Evolutionary conservation across 1,284 basidiomycete species (phyloP), one percentile per base, ranked within the genome.

Genomic region (Apiotrichum veenhuisii): DNA sequence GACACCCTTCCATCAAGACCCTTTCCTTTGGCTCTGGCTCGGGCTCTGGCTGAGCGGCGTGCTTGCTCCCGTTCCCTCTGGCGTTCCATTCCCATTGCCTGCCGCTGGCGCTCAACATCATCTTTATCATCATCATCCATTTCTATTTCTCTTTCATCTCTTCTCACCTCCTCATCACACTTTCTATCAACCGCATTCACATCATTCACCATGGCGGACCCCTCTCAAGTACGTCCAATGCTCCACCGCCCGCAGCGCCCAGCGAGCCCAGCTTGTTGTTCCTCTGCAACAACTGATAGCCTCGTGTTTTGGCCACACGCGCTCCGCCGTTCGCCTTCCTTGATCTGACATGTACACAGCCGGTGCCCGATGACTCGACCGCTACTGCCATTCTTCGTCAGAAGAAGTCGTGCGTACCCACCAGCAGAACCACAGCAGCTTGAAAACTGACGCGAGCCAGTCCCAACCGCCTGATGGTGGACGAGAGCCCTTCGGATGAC

Each of bases 341-440:
- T 12, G 15, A 33, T 27, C 50, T 46, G 23, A 48, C 46, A 55
- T 30, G 25, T 25, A 18, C 23, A 3, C 26, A 75, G 73, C 62
- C 73, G 37, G 66, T 64, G 37, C 55, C 62, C 14, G 71, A 73
- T 64, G 73, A 75, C 57, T 70, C 69, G 14, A 82, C 84, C 58
- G 89, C 92, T n/a, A 96, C 93, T 33, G 92, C 93, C 47, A 96
- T 97, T 75, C 81, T 97, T 61, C 82, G 93, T 64, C 87, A 87
- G 65, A 97, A 96, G 88, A 94, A 94, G 82, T 93, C 90, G 93
- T 95, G 75, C 68, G 91, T 84, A 2, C 46, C 10, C 41, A 17
- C n/a, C n/a, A n/a, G n/a, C 37, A 30, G 30, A 30, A 12, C 37
- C 34, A 36, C 17, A 33, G n/a, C 25, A 43, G 14, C 40, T 45